Percentiles rank a stretch among this genome's conserved stretches.
phyloP scores from a whole-genome alignment of 768 basidiomycete species.

The Suillus decipiens region DNA sequence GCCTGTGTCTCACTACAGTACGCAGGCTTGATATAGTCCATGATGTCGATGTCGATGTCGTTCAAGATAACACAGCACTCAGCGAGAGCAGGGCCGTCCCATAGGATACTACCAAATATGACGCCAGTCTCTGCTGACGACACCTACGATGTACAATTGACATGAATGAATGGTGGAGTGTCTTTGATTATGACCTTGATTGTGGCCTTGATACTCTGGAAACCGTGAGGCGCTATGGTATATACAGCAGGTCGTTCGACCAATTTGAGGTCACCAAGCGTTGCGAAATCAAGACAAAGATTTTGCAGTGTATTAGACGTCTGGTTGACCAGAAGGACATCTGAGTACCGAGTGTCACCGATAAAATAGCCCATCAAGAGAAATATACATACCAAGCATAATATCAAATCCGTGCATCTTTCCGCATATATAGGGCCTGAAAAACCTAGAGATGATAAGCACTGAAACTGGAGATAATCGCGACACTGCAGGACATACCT shows the following conservation, averaged over 20 bases:
- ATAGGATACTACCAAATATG: constrained; percentile 96
- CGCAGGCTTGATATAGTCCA: constrained; percentile 79
- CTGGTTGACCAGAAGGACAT: constrained; percentile 96
- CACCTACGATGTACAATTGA: constrained; percentile 56
- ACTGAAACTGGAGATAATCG: neutral
- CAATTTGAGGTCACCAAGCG: constrained; percentile 94
- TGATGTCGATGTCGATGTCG: constrained; percentile 96
- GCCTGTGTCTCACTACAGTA: constrained; percentile 91
- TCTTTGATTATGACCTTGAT: constrained; percentile 70
- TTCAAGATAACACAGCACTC: constrained; percentile 94
- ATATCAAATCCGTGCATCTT: constrained; percentile 98
- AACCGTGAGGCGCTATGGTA: constrained; percentile 93
- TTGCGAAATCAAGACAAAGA: constrained; percentile 95
- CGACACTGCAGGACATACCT: constrained; percentile 43
- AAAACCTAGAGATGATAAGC: constrained; percentile 61
- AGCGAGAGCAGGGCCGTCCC: constrained; percentile 86
- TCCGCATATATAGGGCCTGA: constrained; percentile 99
- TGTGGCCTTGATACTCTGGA: constrained; percentile 98
- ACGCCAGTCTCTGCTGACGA: constrained; percentile 99
- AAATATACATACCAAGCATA: constrained; percentile 61
- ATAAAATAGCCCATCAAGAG: constrained; percentile 4
- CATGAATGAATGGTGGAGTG: neutral
- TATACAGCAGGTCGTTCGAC: constrained; percentile 94
- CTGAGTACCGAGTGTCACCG: constrained; percentile 36
- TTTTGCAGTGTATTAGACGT: constrained; percentile 93